Conservation (phyloP, 1,139 yeast genomes). For the Hyphopichia buzzinii region DNA sequence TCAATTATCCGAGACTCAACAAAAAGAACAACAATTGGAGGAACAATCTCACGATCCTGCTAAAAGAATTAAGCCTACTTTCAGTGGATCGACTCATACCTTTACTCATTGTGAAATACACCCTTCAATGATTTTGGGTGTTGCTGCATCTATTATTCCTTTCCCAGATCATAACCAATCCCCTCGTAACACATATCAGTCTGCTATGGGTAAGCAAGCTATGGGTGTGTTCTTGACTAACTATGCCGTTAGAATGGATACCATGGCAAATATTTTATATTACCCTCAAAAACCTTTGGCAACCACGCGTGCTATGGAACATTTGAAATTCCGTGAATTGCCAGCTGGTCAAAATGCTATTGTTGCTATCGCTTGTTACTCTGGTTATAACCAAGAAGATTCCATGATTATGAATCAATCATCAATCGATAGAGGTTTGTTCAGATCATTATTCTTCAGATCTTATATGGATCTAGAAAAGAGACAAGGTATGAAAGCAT, state of each 20-base stretch:
- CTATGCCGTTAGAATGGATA: slow-evolving; percentile 96
- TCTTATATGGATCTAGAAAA: slow-evolving; percentile 99
- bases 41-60: slow-evolving; percentile 70
- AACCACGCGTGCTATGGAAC: slow-evolving; percentile 98
- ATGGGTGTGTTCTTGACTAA: slow-evolving; percentile 99
- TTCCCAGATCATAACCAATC: slow-evolving; percentile 99
- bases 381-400: slow-evolving; percentile 99
- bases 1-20: slow-evolving; percentile 48
- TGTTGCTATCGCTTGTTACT: slow-evolving; percentile 96
- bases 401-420: slow-evolving; percentile 99
- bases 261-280: slow-evolving; percentile 96
- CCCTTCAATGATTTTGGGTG: slow-evolving; percentile 98
- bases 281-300: slow-evolving; percentile 99
- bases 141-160: slow-evolving; percentile 97
- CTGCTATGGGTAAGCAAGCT: slow-evolving; percentile 99
- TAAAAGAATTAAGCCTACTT: slow-evolving; percentile 77
- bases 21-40: slow-evolving; percentile 41
- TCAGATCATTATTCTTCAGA: slow-evolving; percentile 92
- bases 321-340: slow-evolving; percentile 91
- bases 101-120: slow-evolving; percentile 99
- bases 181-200: slow-evolving; percentile 97
- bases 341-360: slow-evolving; percentile 99
- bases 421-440: slow-evolving; percentile 93
- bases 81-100: slow-evolving; percentile 68
- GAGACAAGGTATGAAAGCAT: slow-evolving; percentile 96